A percentile compares a stretch with the other conserved stretches of the same genome.
Conservation (phyloP, 257 asterid species). For the Ilex aquifolium region DNA sequence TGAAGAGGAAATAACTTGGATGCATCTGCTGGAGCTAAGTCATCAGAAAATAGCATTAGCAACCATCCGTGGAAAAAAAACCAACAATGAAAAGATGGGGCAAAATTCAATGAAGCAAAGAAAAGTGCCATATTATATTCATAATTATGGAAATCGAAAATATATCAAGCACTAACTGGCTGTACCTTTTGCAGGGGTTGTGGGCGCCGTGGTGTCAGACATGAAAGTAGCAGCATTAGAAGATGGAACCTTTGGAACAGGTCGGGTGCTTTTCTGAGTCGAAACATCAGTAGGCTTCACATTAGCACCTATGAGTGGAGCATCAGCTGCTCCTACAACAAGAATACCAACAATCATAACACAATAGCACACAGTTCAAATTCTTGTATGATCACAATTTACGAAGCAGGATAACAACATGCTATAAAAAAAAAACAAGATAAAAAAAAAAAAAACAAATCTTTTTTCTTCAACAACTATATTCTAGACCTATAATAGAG, state of each 20-base stretch:
- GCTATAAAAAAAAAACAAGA: neutral
- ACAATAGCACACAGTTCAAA: too few relatives aligned
- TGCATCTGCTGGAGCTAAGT: constrained; percentile 10
- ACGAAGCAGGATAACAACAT: too few relatives aligned
- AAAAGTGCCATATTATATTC: neutral
- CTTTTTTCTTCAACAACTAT: too few relatives aligned
- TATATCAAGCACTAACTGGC: neutral
- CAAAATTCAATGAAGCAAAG: neutral
- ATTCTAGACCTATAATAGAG: neutral
- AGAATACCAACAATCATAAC: neutral
- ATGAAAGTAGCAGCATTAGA: constrained; percentile 10
- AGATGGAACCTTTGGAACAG: constrained; percentile 12
- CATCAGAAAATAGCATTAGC: neutral
- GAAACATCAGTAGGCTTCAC: constrained; percentile 1
- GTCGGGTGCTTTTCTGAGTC: constrained; percentile 3
- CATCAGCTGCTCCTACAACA: constrained; percentile 12
- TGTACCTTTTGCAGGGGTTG: constrained; percentile 23
- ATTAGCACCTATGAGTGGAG: constrained; percentile 8
- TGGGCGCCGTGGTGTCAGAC: constrained; percentile 2
- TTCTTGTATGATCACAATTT: too few relatives aligned
- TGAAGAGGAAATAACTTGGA: constrained; percentile 18
- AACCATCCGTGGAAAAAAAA: neutral
- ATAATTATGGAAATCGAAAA: neutral
- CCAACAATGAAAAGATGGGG: neutral
- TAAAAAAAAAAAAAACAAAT: too few relatives aligned